Conservation (phyloP, 805 yeast species). For the Kockiozyma suomiensis region DNA sequence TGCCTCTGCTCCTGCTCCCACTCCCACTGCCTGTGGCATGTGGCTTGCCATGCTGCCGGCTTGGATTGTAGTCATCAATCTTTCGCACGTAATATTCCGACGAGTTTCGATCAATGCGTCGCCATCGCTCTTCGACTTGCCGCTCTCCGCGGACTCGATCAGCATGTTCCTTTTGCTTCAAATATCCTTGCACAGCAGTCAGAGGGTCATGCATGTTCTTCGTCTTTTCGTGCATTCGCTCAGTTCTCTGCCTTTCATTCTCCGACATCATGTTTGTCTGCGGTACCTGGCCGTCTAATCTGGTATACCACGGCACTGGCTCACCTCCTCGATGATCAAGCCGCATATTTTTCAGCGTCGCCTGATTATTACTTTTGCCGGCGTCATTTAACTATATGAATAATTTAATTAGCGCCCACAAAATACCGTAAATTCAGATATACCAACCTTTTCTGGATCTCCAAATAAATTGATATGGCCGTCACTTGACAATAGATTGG, state of each 20-base stretch:
- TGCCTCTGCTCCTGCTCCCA: constrained; percentile 4
- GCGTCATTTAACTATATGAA: background rate
- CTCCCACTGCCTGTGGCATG: background rate
- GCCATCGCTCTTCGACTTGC: constrained; percentile 5
- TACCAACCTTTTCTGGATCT: constrained; percentile 21
- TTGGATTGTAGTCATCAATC: background rate
- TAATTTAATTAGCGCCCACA: background rate
- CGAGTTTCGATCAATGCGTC: constrained; percentile 1
- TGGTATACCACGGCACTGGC: constrained; percentile 27
- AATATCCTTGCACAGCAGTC: constrained; percentile 4
- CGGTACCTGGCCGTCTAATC: background rate
- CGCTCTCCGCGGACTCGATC: background rate
- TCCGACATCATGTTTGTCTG: background rate
- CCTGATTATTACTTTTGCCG: background rate
- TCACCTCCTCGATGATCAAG: constrained; percentile 17
- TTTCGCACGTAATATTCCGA: constrained; percentile 10
- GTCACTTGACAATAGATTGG: background rate
- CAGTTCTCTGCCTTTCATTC: constrained; percentile 3
- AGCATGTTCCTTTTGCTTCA: constrained; percentile 10
- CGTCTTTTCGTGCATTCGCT: background rate
- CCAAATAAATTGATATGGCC: constrained; percentile 30
- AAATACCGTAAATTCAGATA: too few relatives aligned
- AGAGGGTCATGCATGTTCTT: constrained; percentile 23
- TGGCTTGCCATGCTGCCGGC: background rate
- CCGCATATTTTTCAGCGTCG: constrained; percentile 18